These are phyloP conservation scores for Phalaenopsis equestris DNA, from an alignment of 106 monocot species.

Conservation along the genomic window DNA sequence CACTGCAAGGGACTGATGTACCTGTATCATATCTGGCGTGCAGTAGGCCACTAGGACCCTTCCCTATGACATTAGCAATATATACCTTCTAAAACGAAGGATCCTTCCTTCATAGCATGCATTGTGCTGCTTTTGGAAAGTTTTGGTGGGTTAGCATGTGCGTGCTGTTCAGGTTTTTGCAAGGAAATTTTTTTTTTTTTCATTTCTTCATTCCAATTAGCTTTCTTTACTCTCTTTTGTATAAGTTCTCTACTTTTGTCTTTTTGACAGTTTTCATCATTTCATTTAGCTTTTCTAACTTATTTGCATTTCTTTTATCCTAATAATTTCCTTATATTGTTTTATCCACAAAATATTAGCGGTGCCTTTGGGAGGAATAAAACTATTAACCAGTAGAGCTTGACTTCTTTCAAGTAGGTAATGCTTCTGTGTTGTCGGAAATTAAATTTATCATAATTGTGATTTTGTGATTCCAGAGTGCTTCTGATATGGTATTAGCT, in stretches of 20 bases:
- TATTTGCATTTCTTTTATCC: not conserved
- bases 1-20: not conserved
- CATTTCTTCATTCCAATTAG: not conserved
- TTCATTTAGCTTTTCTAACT: not conserved
- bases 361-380: not conserved
- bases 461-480: slow-evolving; percentile 60
- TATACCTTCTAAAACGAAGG: not conserved
- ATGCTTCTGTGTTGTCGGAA: not conserved
- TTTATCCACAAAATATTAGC: not conserved
- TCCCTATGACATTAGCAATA: not conserved
- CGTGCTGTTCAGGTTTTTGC: not conserved
- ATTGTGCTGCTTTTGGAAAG: not conserved
- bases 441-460: not conserved
- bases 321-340: not conserved
- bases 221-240: not conserved
- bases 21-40: not conserved
- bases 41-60: not conserved
- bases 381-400: slow-evolving; percentile 1
- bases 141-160: not conserved
- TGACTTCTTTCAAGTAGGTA: not conserved
- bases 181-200: not conserved
- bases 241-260: not conserved
- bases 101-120: not conserved
- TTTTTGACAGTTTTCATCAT: not conserved
- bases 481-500: slow-evolving; percentile 98